These are phyloP conservation scores for Abrus pulchellus DNA, from an alignment of 306 rosid genomes.

Conservation along the genomic window DNA sequence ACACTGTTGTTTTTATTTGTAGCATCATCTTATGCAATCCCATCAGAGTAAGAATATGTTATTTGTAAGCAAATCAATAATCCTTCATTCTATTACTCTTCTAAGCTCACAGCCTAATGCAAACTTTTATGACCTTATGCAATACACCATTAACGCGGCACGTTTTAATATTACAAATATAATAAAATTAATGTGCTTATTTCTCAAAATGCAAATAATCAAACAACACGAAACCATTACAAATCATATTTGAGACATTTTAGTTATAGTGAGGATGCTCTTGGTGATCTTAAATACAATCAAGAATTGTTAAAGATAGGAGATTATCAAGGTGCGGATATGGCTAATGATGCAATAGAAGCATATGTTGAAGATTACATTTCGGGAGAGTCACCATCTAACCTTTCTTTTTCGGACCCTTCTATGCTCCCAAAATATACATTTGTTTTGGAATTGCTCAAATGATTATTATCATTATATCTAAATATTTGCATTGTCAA, in stretches of 20 bases:
- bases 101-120: not conserved
- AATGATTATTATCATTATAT: too few species aligned
- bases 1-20: not conserved
- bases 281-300: not conserved
- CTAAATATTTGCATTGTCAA: too few species aligned
- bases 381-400: not conserved
- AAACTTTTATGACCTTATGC: not conserved
- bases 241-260: not conserved
- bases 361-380: not conserved
- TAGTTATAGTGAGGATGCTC: not conserved
- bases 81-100: conserved; percentile 13
- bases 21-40: not conserved
- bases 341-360: not conserved
- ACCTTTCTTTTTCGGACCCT: too few species aligned
- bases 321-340: not conserved
- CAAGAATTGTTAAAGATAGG: not conserved
- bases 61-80: not conserved
- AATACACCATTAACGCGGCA: not conserved
- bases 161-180: not conserved
- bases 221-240: not conserved
- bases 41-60: not conserved
- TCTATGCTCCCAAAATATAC: too few species aligned
- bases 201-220: not conserved
- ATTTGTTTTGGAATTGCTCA: too few species aligned
- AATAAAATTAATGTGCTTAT: not conserved